Base-by-base conservation (phyloP, 441 rosid genomes). In the Adansonia madagascariensis region DNA sequence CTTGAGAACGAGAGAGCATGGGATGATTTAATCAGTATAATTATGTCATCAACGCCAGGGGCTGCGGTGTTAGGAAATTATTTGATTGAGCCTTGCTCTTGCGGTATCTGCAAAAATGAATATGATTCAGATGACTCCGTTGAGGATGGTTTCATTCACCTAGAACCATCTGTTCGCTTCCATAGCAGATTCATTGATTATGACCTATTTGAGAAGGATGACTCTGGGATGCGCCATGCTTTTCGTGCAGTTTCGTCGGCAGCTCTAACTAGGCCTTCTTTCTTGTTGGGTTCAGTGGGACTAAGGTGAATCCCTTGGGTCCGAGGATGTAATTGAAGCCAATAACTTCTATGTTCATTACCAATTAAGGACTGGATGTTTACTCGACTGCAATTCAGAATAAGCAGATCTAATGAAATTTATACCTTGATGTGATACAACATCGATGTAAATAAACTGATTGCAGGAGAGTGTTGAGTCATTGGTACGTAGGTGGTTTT, bases 11-110 rank as follows among this genome's bases (percentile, higher is more conserved):
- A 83, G 67, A 82, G 89, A 77, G 94, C 85, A 69, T 63, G 84
- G 74, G 78, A 80, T 50, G 92, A 91, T 22, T 91, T 88, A 75
- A 89, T 91, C 75, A 87, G 89, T 77, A 88, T 89, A n/a, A 82
- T 89, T 11, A 87, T 87, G 82, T 91, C 91, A 18, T 86, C 91
- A 9, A 87, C 81, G 0, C 94, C 92, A 6, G 94, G 94, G 35
- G 90, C 92, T 43, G 76, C 86, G 68, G 87, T 90, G 60, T 50
- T 89, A 47, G 94, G 94, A 39, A 91, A 90, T 80, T 90, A 86
- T 77, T 92, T 90, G 79, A 83, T 90, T 24, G 92, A 90, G 76
- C 95, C 93, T 7, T 85, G 83, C 20, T 82, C 67, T 67, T 65
- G 14, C 3, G 79, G 66, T 46, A 47, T 74, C 8, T 67, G 67